These are phyloP conservation scores for Vigna radiata DNA, from an alignment of 306 rosid genomes.

Conservation along the genomic window DNA sequence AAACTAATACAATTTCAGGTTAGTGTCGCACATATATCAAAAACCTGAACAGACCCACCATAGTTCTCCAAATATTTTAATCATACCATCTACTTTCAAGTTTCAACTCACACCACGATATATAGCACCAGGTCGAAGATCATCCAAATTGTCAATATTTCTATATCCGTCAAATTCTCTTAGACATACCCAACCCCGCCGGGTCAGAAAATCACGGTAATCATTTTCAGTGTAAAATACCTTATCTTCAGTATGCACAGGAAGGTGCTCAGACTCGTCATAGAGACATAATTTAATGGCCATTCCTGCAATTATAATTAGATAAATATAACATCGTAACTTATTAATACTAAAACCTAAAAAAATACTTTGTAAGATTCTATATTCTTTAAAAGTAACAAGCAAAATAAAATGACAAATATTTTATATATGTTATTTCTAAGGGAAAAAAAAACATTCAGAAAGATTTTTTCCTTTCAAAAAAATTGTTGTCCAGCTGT, in stretches of 20 bases:
- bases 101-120: slow-evolving; percentile 86
- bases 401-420: no score
- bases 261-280: slow-evolving; percentile 80
- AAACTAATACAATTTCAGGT: slow-evolving; percentile 29
- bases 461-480: no score
- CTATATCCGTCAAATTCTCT: slow-evolving; percentile 85
- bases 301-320: slow-evolving; percentile 68
- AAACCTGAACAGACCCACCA: slow-evolving; percentile 38
- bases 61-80: slow-evolving; percentile 26
- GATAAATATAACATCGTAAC: no score
- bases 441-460: no score
- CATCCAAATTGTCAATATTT: slow-evolving; percentile 87
- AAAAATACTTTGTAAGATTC: no score
- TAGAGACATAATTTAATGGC: slow-evolving; percentile 82
- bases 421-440: no score
- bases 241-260: slow-evolving; percentile 88
- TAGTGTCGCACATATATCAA: slow-evolving; percentile 27
- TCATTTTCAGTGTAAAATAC: slow-evolving; percentile 86
- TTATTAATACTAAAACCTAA: no score
- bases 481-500: no score
- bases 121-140: slow-evolving; percentile 86
- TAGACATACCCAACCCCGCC: slow-evolving; percentile 79
- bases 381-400: no score
- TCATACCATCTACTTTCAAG: slow-evolving; percentile 47
- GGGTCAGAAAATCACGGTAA: slow-evolving; percentile 78